Evolutionary conservation across 2,329 filamentous ascomycete genomes (phyloP), one percentile per base, ranked within the genome.

Genomic region (Raffaelea arxii): DNA sequence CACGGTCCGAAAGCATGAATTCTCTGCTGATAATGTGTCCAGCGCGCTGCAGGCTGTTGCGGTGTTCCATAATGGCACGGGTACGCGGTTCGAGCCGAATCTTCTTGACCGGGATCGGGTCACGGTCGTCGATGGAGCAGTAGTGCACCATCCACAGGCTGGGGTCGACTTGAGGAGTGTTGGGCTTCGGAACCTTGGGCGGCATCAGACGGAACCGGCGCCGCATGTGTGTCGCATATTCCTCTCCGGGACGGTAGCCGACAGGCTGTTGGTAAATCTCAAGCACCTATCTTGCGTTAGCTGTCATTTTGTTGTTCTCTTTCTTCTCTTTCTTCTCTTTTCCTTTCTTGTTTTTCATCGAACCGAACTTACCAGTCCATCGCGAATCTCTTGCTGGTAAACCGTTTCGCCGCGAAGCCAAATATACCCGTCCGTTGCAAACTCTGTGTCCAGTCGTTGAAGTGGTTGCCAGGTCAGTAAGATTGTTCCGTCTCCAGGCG

Each of bases 91-190:
- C 72, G 47, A 82, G 71, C 0, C 78, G 82, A 18, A 91, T 77
- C 54, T 80, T 72, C 35, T 75, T 75, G 19, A 80, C 74, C 1
- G 86, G 85, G 27, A 94, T 71, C 49, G 85, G 78, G 53, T 91
- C 82, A 47, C 78, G 77, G 41, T 78, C 79, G 35, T 92, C 84
- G 7, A 86, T 77, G 48, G 82, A 82, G 30, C 84, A 82, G 63
- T 96, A 97, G 66, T 96, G 90, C 25, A 95, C 80, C 46, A 98
- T 81, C 84, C 89, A 97, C 16, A 97, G 72, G 49, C 82, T 84
- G 23, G 86, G 80, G 61, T 97, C 90, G 41, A 84, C 77, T 51
- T 80, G 77, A 14, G 84, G 78, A 18, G 48, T 74, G 55, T 81
- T 84, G 25, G 82, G 79, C 45, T 82, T 80, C 1, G 82, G 79